A percentile compares a stretch with the other conserved stretches of the same genome.
These are phyloP conservation scores for Metschnikowia dekortorum DNA, from an alignment of 805 yeast species.

Conservation along the genomic window DNA sequence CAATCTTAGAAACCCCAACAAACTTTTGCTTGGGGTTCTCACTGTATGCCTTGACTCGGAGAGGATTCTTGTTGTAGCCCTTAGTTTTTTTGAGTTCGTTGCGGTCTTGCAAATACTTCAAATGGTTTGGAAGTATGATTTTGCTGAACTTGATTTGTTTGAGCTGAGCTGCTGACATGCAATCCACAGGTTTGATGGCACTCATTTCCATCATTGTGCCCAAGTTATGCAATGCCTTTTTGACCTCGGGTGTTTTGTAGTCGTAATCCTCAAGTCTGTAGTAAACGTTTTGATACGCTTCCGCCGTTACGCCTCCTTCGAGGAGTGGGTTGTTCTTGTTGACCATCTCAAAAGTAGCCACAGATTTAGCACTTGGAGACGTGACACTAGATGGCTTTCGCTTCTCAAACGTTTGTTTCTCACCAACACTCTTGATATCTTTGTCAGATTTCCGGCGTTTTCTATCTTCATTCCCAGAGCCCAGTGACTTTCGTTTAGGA, in stretches of 20 bases:
- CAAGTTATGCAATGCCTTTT: slow-evolving; percentile 18
- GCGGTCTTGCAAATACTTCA: slow-evolving; percentile 29
- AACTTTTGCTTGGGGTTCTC: slow-evolving; percentile 58
- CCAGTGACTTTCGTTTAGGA: slow-evolving; percentile 17
- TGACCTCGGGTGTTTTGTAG: slow-evolving; percentile 36
- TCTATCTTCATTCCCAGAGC: slow-evolving; percentile 28
- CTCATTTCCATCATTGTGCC: slow-evolving; percentile 22
- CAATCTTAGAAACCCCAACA: slow-evolving; percentile 66
- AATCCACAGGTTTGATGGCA: slow-evolving; percentile 25
- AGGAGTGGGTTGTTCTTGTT: slow-evolving; percentile 44
- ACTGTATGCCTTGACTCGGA: slow-evolving; percentile 53
- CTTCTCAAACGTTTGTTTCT: slow-evolving; percentile 8
- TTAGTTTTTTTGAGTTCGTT: slow-evolving; percentile 26
- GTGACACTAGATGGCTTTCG: slow-evolving; percentile 11
- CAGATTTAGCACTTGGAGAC: slow-evolving; percentile 6
- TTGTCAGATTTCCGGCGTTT: slow-evolving; percentile 24
- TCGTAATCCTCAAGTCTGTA: slow-evolving; percentile 43
- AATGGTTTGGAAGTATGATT: slow-evolving; percentile 31
- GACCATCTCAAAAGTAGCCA: slow-evolving; percentile 5
- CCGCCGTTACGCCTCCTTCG: slow-evolving; percentile 38
- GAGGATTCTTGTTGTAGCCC: slow-evolving; percentile 24
- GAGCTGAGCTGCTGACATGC: slow-evolving; percentile 20
- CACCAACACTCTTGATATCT: slow-evolving; percentile 6
- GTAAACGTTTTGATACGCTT: slow-evolving; percentile 51
- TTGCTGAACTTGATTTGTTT: slow-evolving; percentile 28